These are phyloP conservation scores for Naematelia aurantialba DNA, from an alignment of 768 basidiomycete species.

Conservation along the genomic window DNA sequence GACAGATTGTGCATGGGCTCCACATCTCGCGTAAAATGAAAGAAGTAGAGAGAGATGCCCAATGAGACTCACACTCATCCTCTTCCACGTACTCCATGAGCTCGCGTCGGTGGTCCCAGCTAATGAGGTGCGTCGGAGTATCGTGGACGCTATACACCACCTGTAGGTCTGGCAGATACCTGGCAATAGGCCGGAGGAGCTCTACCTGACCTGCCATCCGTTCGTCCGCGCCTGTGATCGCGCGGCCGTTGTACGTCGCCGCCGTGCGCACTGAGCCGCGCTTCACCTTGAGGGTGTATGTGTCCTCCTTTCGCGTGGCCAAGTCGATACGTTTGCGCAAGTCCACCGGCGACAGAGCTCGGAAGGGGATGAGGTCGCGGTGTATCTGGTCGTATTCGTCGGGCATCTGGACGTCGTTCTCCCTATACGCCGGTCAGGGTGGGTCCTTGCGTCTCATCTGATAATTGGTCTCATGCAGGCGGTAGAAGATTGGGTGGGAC, in stretches of 20 bases:
- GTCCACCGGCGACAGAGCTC: slow-evolving; percentile 34
- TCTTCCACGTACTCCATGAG: slow-evolving; percentile 27
- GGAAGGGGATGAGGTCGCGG: slow-evolving; percentile 38
- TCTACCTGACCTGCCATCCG: slow-evolving; percentile 33
- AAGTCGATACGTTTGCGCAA: slow-evolving; percentile 17
- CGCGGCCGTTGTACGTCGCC: slow-evolving; percentile 7
- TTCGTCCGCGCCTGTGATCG: slow-evolving; percentile 27
- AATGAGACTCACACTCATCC: slow-evolving; percentile 38
- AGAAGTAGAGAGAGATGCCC: no score
- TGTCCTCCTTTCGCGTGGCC: slow-evolving; percentile 18
- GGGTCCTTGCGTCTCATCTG: no score
- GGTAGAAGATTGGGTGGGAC: no score
- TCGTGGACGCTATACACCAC: slow-evolving; percentile 42
- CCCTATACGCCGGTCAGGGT: slow-evolving; percentile 20
- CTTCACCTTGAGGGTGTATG: slow-evolving; percentile 27
- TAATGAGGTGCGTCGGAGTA: slow-evolving; percentile 30
- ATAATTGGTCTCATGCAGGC: no score
- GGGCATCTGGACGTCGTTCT: slow-evolving; percentile 40
- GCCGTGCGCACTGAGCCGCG: slow-evolving; percentile 24
- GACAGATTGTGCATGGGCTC: neutral
- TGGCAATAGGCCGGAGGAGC: slow-evolving; percentile 23
- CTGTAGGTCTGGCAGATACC: slow-evolving; percentile 29
- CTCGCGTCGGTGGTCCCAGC: slow-evolving; percentile 32
- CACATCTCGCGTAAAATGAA: no score
- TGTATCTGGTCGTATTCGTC: slow-evolving; percentile 46